Percentiles rank a stretch among this genome's conserved stretches.
Conservation (phyloP, 2,329 filamentous ascomycete genomes). For the Westerdykella ornata region DNA sequence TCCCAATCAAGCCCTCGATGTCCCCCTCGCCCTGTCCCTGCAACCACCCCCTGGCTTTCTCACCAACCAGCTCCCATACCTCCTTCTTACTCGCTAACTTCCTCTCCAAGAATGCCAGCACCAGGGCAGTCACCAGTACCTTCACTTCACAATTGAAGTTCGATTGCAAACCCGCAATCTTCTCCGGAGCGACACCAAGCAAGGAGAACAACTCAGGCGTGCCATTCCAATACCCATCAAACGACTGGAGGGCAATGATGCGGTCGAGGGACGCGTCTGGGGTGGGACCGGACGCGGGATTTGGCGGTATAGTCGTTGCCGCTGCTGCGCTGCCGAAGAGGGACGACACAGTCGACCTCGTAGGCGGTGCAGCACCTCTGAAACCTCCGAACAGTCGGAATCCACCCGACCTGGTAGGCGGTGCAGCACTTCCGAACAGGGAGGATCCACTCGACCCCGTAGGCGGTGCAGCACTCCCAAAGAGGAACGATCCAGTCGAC, state of each 20-base stretch:
- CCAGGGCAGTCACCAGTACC: slow-evolving; percentile 37
- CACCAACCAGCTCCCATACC: slow-evolving; percentile 58
- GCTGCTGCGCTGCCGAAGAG: not conserved
- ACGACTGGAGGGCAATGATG: slow-evolving; percentile 52
- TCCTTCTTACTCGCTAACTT: slow-evolving; percentile 45
- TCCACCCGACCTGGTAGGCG: not conserved
- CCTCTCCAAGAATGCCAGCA: slow-evolving; percentile 46
- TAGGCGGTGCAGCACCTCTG: not conserved
- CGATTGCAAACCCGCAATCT: no score
- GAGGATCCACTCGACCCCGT: not conserved
- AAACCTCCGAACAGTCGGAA: not conserved
- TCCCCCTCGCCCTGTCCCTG: slow-evolving; percentile 1
- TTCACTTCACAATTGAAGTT: not conserved
- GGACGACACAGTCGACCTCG: not conserved
- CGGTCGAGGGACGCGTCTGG: slow-evolving; percentile 30
- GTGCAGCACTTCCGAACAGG: not conserved
- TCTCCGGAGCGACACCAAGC: slow-evolving; percentile 8
- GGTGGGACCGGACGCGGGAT: slow-evolving; percentile 8
- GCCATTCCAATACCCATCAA: slow-evolving; percentile 50
- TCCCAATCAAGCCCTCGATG: no score
- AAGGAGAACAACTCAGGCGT: slow-evolving; percentile 16
- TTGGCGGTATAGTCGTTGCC: slow-evolving; percentile 1
- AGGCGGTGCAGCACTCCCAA: not conserved
- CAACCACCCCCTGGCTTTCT: slow-evolving; percentile 50
- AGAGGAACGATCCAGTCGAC: not conserved